Conservation (phyloP, 2,329 filamentous ascomycete species). For the Aspergillus felis region DNA sequence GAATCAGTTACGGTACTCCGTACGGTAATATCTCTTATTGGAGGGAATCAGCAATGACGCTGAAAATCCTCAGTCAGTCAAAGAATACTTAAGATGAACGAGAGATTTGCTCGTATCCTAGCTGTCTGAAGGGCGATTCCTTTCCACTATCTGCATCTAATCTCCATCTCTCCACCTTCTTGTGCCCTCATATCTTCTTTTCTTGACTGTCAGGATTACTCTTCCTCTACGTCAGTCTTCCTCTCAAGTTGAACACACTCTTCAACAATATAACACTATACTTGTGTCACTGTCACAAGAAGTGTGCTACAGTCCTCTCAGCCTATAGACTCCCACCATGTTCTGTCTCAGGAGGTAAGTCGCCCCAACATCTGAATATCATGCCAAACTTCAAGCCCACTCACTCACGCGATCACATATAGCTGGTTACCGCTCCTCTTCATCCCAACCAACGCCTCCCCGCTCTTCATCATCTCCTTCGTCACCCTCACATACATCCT, state of each 20-base stretch:
- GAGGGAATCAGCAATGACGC: not conserved
- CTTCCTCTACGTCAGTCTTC: not conserved
- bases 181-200: not conserved
- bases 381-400: not conserved
- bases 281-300: constrained; percentile 1
- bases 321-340: constrained; percentile 43
- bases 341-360: constrained; percentile 64
- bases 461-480: constrained; percentile 81
- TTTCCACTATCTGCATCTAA: constrained; percentile 3
- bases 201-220: not conserved
- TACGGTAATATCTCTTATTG: not conserved
- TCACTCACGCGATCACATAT: constrained; percentile 3
- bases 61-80: not conserved
- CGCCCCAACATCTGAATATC: not conserved
- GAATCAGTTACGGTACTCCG: not conserved
- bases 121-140: not conserved
- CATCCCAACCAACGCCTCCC: constrained; percentile 80
- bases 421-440: constrained; percentile 87
- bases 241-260: constrained; percentile 2
- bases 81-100: not conserved
- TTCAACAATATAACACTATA: not conserved
- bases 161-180: not conserved
- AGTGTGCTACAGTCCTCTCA: not conserved
- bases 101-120: not conserved
- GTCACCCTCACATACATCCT: constrained; percentile 93